Percentiles rank a stretch among this genome's conserved stretches.
phyloP scores from a whole-genome alignment of 2,329 filamentous ascomycete genomes.

The Parastagonospora nodorum region DNA sequence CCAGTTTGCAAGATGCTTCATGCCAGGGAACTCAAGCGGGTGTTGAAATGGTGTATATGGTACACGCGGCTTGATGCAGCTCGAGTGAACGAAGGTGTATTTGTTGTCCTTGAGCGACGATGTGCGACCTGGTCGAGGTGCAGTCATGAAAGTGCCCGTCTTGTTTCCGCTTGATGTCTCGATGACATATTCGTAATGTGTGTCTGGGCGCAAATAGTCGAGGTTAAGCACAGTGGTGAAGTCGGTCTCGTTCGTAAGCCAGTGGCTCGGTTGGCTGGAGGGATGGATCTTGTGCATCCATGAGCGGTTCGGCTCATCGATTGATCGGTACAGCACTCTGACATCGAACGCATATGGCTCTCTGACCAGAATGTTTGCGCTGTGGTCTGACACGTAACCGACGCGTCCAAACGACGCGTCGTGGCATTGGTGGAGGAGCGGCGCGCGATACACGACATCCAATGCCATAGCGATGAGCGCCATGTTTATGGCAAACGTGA shows the following conservation, averaged over 20 bases:
- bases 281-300: constrained; percentile 40
- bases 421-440: constrained; percentile 69
- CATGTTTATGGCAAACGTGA: constrained; percentile 75
- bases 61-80: constrained; percentile 88
- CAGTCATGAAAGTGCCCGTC: constrained; percentile 78
- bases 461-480: constrained; percentile 70
- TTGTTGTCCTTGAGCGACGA: constrained; percentile 64
- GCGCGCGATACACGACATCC: constrained; percentile 79
- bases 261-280: constrained; percentile 42
- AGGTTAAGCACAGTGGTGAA: constrained; percentile 76
- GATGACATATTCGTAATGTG: constrained; percentile 79
- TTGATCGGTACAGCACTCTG: constrained; percentile 44
- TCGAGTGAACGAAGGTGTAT: constrained; percentile 90
- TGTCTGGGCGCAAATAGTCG: constrained; percentile 69
- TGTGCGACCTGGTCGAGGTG: constrained; percentile 70
- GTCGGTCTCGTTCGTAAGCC: constrained; percentile 77
- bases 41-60: constrained; percentile 88
- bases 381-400: constrained; percentile 81
- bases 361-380: constrained; percentile 80
- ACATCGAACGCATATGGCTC: constrained; percentile 78
- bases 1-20: constrained; percentile 75
- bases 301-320: constrained; percentile 30
- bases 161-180: constrained; percentile 74
- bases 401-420: constrained; percentile 85
- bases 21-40: constrained; percentile 78